Evolutionary conservation across 108 stramenopile species (phyloP), one percentile per base, ranked within the genome.

Genomic region (Nitzschia sp.): DNA sequence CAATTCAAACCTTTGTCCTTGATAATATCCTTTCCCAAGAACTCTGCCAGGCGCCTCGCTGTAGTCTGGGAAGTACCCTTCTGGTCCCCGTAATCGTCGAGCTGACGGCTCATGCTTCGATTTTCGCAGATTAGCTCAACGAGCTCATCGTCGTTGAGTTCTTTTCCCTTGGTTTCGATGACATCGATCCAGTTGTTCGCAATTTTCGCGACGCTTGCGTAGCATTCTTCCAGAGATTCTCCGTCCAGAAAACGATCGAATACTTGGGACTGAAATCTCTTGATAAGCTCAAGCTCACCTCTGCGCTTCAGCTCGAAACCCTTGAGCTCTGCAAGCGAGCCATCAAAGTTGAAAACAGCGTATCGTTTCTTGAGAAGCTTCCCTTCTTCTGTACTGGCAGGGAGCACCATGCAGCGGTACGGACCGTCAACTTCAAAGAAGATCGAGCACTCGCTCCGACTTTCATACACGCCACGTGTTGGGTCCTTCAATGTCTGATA

Each of bases 351-450:
- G 80, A 98, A 99, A 17, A 99, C 99, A n/a, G 98, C 99, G 70
- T 99, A 99, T 21, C 98, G 87, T 76, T 99, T 99, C 78, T 99
- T 99, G 69, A 99, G 79, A 45, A 99, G 87, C 63, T 93, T 97
- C 24, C 99, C 99, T 72, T 99, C 99, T 79, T 99, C 99, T 2
- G 98, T 98, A 62, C 96, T 96, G 6, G 98, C 91, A 17, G 99
- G 99, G 27, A 99, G 75, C 64, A 99, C 93, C 99, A 99, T 99
- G 61, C 93, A 94, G 51, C 94, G 89, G 81, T 99, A 99, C 0
- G 99, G 99, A 19, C 99, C 99, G 79, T 99, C 99, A 9, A 99
- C 91, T 82, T 99, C 99, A 70, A 99, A 99, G 78, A 97, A 99
- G 66, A 99, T 99, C 60, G 95, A 96, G 80, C 97, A 97, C 70